Conservation (phyloP, 805 yeast genomes). For the Candida odintsovae region DNA sequence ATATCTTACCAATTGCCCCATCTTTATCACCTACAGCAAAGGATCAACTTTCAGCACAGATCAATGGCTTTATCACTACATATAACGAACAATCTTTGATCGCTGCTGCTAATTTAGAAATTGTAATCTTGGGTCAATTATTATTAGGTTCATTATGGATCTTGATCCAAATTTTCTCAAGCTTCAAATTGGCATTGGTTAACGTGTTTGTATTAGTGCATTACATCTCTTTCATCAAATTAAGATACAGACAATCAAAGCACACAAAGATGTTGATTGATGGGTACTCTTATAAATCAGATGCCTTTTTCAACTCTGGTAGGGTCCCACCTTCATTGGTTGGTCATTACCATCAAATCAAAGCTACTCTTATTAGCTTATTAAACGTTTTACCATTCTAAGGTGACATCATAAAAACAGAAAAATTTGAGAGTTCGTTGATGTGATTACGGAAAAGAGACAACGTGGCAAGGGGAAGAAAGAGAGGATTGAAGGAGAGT, state of each 20-base stretch:
- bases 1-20: constrained; percentile 48
- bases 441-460: too few species aligned
- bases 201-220: constrained; percentile 35
- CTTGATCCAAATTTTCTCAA: constrained; percentile 27
- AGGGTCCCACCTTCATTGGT: constrained; percentile 29
- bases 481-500: background rate
- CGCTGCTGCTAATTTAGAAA: constrained; percentile 42
- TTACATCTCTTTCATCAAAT: constrained; percentile 50
- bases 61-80: constrained; percentile 28
- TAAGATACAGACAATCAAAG: constrained; percentile 52
- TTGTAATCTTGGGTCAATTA: constrained; percentile 34
- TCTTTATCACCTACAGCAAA: constrained; percentile 17
- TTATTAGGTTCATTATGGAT: constrained; percentile 39
- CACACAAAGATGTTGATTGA: constrained; percentile 45
- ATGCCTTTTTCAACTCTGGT: constrained; percentile 30
- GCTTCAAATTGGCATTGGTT: constrained; percentile 24
- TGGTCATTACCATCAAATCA: constrained; percentile 11
- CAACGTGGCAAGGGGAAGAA: too few species aligned
- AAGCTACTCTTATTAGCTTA: constrained; percentile 9
- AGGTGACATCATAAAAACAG: background rate
- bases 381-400: constrained; percentile 9
- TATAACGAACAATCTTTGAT: constrained; percentile 39
- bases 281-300: constrained; percentile 39
- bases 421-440: too few species aligned
- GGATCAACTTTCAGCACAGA: constrained; percentile 24